phyloP scores from a whole-genome alignment of 75 land plant genomes.

The Chamaecyparis obtusa region DNA sequence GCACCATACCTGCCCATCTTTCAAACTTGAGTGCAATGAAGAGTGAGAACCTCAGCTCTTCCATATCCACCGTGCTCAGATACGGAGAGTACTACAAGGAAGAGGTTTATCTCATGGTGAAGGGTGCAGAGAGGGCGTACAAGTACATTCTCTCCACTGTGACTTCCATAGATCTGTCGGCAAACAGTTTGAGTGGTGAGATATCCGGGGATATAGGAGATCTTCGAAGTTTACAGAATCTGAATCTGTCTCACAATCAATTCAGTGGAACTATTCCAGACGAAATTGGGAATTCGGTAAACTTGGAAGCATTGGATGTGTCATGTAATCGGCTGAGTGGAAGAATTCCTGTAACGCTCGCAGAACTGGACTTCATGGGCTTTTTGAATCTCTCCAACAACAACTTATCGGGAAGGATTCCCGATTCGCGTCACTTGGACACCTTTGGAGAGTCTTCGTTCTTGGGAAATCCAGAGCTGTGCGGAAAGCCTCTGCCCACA shows the following conservation, averaged over 20 bases:
- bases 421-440: neutral
- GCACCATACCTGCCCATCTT: neutral
- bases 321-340: conserved; percentile 14
- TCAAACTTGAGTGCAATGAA: neutral
- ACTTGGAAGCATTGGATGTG: conserved; percentile 11
- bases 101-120: neutral
- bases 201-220: neutral
- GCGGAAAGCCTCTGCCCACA: conserved; percentile 8
- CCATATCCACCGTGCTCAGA: no score
- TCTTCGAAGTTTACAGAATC: neutral
- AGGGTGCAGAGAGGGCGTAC: neutral
- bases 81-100: neutral
- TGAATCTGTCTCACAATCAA: conserved; percentile 13
- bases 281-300: neutral
- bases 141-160: neutral
- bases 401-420: conserved; percentile 11
- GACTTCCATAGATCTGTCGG: conserved; percentile 1
- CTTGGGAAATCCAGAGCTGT: conserved; percentile 11
- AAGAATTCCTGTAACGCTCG: neutral
- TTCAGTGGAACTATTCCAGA: conserved; percentile 5
- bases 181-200: conserved; percentile 8
- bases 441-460: conserved; percentile 2
- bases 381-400: conserved; percentile 18
- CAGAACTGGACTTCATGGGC: neutral
- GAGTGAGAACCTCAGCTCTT: neutral